Base-by-base conservation (phyloP, 192 early-diverging fungal genomes). In the Coemansia umbellata region DNA sequence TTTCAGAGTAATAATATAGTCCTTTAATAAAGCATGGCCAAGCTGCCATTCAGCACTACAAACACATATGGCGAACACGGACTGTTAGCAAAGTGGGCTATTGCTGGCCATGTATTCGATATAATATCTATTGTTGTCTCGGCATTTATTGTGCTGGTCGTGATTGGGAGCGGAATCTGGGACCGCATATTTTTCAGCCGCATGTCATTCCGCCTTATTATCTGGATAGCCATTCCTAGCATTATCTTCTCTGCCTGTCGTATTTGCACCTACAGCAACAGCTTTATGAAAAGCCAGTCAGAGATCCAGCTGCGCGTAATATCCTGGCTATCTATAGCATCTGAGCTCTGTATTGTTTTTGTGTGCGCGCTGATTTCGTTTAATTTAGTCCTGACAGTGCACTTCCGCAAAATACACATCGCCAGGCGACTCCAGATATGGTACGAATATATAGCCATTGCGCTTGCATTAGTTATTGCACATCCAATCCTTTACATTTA, bases 401-500 rank as follows among this genome's bases (percentile, higher is more conserved):
- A 19, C n/a, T 43, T 50, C 14, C 31, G 13, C 18, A 44, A 30
- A 9, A 23, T 44, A 4, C 40, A 52, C n/a, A 27, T 35, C 6
- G 49, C 58, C 6, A 28, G 49, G 11, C 39, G 50, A 1, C 13
- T 60, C 11, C 58, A 60, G 1, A 4, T 10, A 27, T 58, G 50
- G 22, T 67, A 60, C 53, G 67, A 70, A 6, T 3, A 10, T 0
- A 3, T 32, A 4, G n/a, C 44, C 2, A 3, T 55, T 0, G 33
- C 15, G 10, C 4, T 24, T 0, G 48, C 39, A 0, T 35, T 63
- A 2, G 3, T 58, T 1, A 39, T 58, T 5, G 19, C 67, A 1
- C 67, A 70, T 22, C 60, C 67, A 10, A 32, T 58, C 15, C 15
- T 70, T 11, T 69, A 69, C n/a, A 35, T 50, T 1, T 45, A 48